phyloP scores from a whole-genome alignment of 208 protist genomes.

The Novymonas esmeraldas region DNA sequence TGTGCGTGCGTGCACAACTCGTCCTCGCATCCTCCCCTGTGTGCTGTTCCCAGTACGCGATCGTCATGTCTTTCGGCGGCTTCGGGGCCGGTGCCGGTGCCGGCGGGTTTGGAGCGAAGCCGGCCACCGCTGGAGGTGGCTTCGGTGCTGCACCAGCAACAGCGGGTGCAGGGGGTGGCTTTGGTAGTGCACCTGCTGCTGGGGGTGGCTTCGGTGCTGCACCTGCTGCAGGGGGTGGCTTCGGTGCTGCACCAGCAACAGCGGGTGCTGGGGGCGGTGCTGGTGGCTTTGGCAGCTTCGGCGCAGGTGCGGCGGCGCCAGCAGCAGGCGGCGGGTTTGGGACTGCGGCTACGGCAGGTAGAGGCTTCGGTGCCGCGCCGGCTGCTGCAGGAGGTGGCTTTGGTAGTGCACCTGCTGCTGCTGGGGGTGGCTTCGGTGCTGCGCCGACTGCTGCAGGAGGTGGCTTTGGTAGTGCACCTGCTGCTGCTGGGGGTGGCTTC shows the following conservation, averaged over 20 bases:
- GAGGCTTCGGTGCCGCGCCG: conserved; percentile 29
- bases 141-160: conserved; percentile 26
- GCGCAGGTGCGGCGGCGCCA: background rate
- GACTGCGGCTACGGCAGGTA: conserved; percentile 1
- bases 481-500: conserved; percentile 37
- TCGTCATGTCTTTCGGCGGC: conserved; percentile 22
- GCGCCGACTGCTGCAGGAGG: background rate
- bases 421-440: conserved; percentile 25
- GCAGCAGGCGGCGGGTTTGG: conserved; percentile 18
- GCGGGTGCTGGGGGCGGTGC: background rate
- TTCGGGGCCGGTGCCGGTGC: conserved; percentile 29
- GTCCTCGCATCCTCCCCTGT: no score
- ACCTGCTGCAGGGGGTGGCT: background rate
- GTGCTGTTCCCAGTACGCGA: background rate
- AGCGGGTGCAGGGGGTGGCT: conserved; percentile 21
- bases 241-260: background rate
- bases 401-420: conserved; percentile 25
- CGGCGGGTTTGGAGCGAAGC: conserved; percentile 14
- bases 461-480: conserved; percentile 6
- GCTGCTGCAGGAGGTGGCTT: conserved; percentile 26
- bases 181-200: conserved; percentile 31
- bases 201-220: conserved; percentile 22
- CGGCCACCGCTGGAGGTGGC: conserved; percentile 9
- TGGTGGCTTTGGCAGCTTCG: conserved; percentile 24
- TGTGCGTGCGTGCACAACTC: no score